Evolutionary conservation across 495 filamentous ascomycete species (phyloP).

Genomic region (Penicillium fimorum): DNA sequence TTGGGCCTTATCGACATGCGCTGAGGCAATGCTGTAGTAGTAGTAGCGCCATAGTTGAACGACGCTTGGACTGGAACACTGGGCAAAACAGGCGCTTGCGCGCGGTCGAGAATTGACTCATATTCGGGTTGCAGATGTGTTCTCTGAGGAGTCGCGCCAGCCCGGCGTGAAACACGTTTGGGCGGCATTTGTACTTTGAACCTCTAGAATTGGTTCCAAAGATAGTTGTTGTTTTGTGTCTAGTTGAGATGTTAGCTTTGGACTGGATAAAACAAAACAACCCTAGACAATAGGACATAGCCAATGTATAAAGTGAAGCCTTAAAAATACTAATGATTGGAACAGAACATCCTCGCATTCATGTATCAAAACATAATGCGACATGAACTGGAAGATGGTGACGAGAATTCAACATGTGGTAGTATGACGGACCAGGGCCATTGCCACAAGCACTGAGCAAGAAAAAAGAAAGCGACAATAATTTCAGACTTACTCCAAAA

Average conservation of each 20-base stretch:
- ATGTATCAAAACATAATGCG: background rate
- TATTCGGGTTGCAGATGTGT: background rate
- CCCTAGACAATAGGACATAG: background rate
- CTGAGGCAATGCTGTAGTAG: slow-evolving; percentile 28
- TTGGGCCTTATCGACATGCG: slow-evolving; percentile 20
- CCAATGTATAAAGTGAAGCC: background rate
- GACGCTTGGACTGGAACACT: slow-evolving; percentile 32
- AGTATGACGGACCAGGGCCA: background rate
- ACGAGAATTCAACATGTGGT: background rate
- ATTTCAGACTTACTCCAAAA: background rate
- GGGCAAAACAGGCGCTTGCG: slow-evolving; percentile 23
- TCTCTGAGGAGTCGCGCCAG: slow-evolving; percentile 6
- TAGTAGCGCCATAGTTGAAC: slow-evolving; percentile 36
- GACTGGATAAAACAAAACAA: background rate
- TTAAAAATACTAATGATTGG: background rate
- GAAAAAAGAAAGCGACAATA: background rate
- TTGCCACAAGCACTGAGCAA: background rate
- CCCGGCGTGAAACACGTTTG: slow-evolving; percentile 20
- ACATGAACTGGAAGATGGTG: slow-evolving; percentile 1
- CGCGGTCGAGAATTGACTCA: slow-evolving; percentile 15
- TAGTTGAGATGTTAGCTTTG: slow-evolving; percentile 5
- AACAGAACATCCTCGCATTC: background rate
- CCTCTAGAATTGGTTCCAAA: background rate
- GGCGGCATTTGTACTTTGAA: slow-evolving; percentile 26
- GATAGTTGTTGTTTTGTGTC: background rate